Base-by-base conservation (phyloP, 139 green algal species). In the Picochlorum sp. region DNA sequence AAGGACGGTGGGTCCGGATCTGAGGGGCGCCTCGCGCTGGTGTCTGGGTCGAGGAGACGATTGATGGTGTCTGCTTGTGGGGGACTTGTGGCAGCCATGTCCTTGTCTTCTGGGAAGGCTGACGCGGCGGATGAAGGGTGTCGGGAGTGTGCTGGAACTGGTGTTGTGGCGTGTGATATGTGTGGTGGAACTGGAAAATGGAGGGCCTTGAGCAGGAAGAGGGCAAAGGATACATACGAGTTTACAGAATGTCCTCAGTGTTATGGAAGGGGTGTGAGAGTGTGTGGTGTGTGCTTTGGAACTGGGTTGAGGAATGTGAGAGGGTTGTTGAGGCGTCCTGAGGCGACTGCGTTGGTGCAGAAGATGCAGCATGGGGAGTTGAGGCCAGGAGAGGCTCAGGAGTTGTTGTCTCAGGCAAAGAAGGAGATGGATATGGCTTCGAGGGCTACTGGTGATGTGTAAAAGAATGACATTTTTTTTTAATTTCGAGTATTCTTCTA, bases 201-300 rank as follows among this genome's bases (percentile, higher is more conserved):
- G 93, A 82, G 90, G 15, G 93, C 92, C 0, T 82, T 99, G 41
- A 54, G 95, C 57, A 55, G 72, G 21, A 81, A 79, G 49, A 76
- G 91, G 2, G 83, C 86, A 51, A 90, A 95, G 76, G 92, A 97
- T 76, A 91, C 77, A 16, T 99, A 99, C 66, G 88, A 99, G 78
- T 99, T 97, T 63, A 86, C 86, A 3, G 93, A 99, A 81, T 99
- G 93, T 81, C 93, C 93, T 3, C 88, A 96, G 67, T 98, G 93
- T 81, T 98, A 88, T 68, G 94, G 90, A 15, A 72, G 66, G 2
- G 92, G 92, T 16, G 84, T 86, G 57, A 79, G 89, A 28, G 85
- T 98, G 37, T 98, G 92, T 72, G 86, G 87, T 4, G 83, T 92
- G 30, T 98, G 92, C 81, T 95, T 98, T 65, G 92, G 93, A 51